These are phyloP conservation scores for Hippophae tibetana DNA, from an alignment of 306 rosid species.

Conservation along the genomic window DNA sequence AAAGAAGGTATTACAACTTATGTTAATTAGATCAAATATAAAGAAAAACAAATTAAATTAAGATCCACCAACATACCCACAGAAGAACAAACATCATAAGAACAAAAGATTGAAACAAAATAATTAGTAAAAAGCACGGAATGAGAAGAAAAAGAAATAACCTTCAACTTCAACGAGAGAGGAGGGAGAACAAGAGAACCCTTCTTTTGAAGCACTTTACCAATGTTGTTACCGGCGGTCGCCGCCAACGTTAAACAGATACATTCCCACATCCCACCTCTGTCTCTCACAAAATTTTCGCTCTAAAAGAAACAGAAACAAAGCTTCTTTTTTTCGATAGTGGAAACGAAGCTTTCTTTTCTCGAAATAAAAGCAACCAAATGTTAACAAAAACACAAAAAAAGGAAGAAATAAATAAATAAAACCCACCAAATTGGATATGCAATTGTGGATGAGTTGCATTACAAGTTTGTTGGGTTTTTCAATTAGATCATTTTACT, in stretches of 20 bases:
- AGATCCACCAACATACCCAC: neutral
- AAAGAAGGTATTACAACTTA: no score
- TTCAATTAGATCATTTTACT: no score
- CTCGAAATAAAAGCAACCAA: no score
- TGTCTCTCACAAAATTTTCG: slow-evolving; percentile 6
- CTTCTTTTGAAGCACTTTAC: slow-evolving; percentile 87
- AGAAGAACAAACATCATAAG: neutral
- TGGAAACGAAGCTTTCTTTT: no score
- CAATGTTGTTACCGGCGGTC: slow-evolving; percentile 96
- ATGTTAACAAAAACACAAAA: no score
- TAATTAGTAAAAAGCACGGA: neutral
- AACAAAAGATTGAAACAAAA: no score
- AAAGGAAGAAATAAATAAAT: no score
- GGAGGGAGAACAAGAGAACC: slow-evolving; percentile 97
- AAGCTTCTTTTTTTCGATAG: neutral
- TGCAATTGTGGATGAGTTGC: no score
- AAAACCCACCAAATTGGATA: no score
- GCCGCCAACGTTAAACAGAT: slow-evolving; percentile 75
- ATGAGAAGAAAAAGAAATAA: neutral
- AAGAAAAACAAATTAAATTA: neutral
- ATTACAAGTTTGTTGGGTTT: no score
- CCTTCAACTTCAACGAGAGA: slow-evolving; percentile 87
- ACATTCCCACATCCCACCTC: slow-evolving; percentile 80
- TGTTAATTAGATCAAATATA: slow-evolving; percentile 2
- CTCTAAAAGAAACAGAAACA: neutral